Conservation (phyloP, 371 early-diverging fungal genomes). For the Cokeromyces recurvatus region DNA sequence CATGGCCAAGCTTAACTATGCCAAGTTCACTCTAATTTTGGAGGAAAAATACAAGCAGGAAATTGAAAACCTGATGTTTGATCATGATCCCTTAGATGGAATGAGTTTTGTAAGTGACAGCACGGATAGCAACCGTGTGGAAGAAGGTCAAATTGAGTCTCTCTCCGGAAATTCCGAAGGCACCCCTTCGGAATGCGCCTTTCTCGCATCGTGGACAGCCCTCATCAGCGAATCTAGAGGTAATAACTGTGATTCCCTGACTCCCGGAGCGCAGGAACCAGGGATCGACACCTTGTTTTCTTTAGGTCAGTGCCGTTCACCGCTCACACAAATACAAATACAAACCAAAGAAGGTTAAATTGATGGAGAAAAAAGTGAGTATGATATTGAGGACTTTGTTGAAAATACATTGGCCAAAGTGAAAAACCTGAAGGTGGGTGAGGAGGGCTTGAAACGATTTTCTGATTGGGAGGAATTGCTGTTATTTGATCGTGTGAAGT, state of each 20-base stretch:
- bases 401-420: neutral
- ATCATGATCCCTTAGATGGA: slow-evolving; percentile 1
- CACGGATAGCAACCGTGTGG: neutral
- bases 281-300: too few relatives aligned
- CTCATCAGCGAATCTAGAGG: too few relatives aligned
- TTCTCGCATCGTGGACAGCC: too few relatives aligned
- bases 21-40: slow-evolving; percentile 9
- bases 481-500: neutral
- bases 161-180: too few relatives aligned
- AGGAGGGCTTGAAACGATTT: slow-evolving; percentile 1
- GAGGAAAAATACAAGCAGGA: slow-evolving; percentile 5
- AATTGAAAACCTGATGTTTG: neutral
- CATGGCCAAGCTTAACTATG: slow-evolving; percentile 2
- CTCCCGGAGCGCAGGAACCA: too few relatives aligned
- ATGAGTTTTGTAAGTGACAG: neutral
- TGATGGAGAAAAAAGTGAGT: neutral
- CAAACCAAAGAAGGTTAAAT: too few relatives aligned
- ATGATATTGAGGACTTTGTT: neutral
- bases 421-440: neutral
- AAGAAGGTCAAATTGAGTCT: neutral
- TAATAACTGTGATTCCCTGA: too few relatives aligned
- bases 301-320: too few relatives aligned
- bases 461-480: slow-evolving; percentile 2
- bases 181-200: too few relatives aligned
- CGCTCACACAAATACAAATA: too few relatives aligned